Conservation (phyloP, 2,329 filamentous ascomycete species). For the Kalaharituber pfeilii region DNA sequence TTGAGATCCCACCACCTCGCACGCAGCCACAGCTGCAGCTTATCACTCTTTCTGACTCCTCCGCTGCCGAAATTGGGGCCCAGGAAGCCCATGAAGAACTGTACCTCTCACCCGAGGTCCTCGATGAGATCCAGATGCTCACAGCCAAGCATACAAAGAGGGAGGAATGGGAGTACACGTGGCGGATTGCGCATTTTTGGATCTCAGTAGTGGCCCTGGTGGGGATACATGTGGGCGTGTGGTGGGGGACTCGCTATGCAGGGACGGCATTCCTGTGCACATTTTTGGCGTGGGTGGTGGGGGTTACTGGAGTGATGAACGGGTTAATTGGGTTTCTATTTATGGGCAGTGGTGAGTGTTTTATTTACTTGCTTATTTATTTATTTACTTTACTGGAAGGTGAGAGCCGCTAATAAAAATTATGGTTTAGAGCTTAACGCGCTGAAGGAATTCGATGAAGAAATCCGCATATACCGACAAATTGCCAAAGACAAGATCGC, state of each 20-base stretch:
- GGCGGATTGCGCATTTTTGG: constrained; percentile 58
- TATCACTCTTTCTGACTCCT: constrained; percentile 18
- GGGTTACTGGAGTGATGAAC: constrained; percentile 62
- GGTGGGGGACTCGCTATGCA: constrained; percentile 73
- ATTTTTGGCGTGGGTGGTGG: constrained; percentile 57
- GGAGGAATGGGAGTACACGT: constrained; percentile 52
- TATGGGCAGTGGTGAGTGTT: constrained; percentile 40
- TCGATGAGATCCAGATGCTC: constrained; percentile 57
- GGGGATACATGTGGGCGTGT: constrained; percentile 62
- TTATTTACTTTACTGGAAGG: not conserved
- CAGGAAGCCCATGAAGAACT: constrained; percentile 21
- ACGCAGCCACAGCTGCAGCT: constrained; percentile 8
- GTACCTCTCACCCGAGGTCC: constrained; percentile 35
- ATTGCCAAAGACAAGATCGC: not conserved
- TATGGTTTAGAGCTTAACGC: constrained; percentile 47
- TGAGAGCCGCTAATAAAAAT: constrained; percentile 3
- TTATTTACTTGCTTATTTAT: not conserved
- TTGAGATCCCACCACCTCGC: constrained; percentile 33
- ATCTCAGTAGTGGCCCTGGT: constrained; percentile 48
- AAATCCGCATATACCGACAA: not conserved
- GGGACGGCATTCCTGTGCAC: constrained; percentile 67
- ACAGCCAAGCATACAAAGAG: constrained; percentile 50
- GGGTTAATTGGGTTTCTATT: constrained; percentile 78
- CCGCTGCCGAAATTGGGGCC: constrained; percentile 7
- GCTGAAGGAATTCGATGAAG: constrained; percentile 49